A percentile compares a stretch with the other conserved stretches of the same genome.
These are phyloP conservation scores for Lactarius evosmus DNA, from an alignment of 768 basidiomycete species.

Conservation along the genomic window DNA sequence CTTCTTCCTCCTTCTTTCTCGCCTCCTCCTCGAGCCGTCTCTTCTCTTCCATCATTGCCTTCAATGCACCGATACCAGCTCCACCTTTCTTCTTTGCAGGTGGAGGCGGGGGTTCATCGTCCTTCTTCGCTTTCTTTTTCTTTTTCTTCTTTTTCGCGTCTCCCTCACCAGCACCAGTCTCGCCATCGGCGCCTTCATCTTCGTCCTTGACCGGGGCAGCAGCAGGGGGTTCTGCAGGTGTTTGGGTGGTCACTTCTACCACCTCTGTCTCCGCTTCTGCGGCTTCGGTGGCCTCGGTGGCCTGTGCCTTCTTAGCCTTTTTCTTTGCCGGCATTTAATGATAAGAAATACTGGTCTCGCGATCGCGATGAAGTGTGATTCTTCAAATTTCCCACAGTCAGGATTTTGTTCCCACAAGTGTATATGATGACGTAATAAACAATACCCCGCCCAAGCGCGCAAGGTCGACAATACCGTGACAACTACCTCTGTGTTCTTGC, in stretches of 20 bases:
- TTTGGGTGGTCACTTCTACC: background rate
- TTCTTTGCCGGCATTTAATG: constrained; percentile 64
- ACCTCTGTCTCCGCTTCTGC: constrained; percentile 32
- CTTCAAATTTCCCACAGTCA: background rate
- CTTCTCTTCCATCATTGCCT: constrained; percentile 91
- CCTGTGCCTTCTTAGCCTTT: constrained; percentile 74
- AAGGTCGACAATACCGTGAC: background rate
- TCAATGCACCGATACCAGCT: constrained; percentile 73
- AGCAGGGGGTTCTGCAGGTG: constrained; percentile 32
- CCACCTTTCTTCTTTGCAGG: constrained; percentile 65
- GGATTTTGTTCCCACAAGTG: background rate
- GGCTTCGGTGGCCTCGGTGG: constrained; percentile 30
- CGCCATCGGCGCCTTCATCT: constrained; percentile 67
- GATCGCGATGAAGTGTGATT: background rate
- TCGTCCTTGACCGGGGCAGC: constrained; percentile 42
- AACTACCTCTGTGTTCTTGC: background rate
- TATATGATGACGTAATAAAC: background rate
- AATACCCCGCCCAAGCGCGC: too few species aligned
- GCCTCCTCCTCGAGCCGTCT: constrained; percentile 86
- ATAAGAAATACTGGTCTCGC: background rate
- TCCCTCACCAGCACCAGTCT: constrained; percentile 48
- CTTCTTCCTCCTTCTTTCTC: constrained; percentile 66
- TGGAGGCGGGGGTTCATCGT: constrained; percentile 60
- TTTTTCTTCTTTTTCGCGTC: constrained; percentile 66
- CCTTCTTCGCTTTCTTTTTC: constrained; percentile 82